Evolutionary conservation across 805 yeast genomes (phyloP).

Genomic region (Cyberlindnera nakhonratchasimensis): DNA sequence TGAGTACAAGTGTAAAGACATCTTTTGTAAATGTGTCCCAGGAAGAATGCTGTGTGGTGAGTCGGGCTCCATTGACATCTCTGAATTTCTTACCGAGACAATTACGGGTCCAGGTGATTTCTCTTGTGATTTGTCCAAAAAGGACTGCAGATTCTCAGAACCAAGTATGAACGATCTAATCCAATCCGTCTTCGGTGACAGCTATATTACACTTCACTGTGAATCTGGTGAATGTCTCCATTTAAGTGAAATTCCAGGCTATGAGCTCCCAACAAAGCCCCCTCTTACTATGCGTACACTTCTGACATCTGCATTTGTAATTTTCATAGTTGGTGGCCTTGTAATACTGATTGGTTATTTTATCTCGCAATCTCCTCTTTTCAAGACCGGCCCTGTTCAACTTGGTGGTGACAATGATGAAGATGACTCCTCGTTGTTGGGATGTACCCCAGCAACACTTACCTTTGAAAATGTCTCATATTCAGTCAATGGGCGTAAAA

Average conservation of each 20-base stretch:
- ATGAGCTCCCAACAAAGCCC: constrained; percentile 55
- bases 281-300: constrained; percentile 44
- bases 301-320: constrained; percentile 42
- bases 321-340: constrained; percentile 37
- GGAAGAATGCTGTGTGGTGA: constrained; percentile 93
- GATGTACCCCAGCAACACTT: constrained; percentile 62
- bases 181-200: constrained; percentile 91
- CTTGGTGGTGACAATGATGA: constrained; percentile 27
- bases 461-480: constrained; percentile 75
- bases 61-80: constrained; percentile 88
- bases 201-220: constrained; percentile 77
- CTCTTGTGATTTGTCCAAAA: constrained; percentile 62
- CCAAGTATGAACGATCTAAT: constrained; percentile 96
- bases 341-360: constrained; percentile 41
- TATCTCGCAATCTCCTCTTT: constrained; percentile 60
- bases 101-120: constrained; percentile 93
- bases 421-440: constrained; percentile 44
- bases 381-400: constrained; percentile 32
- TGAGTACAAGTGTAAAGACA: constrained; percentile 71
- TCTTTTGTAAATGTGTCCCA: constrained; percentile 87
- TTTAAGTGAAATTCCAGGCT: constrained; percentile 90
- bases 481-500: constrained; percentile 45
- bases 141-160: constrained; percentile 77
- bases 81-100: constrained; percentile 87
- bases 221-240: constrained; percentile 89